A percentile compares a stretch with the other conserved stretches of the same genome.
These are phyloP conservation scores for Leccinellum albellum DNA, from an alignment of 768 basidiomycete species.

Conservation along the genomic window DNA sequence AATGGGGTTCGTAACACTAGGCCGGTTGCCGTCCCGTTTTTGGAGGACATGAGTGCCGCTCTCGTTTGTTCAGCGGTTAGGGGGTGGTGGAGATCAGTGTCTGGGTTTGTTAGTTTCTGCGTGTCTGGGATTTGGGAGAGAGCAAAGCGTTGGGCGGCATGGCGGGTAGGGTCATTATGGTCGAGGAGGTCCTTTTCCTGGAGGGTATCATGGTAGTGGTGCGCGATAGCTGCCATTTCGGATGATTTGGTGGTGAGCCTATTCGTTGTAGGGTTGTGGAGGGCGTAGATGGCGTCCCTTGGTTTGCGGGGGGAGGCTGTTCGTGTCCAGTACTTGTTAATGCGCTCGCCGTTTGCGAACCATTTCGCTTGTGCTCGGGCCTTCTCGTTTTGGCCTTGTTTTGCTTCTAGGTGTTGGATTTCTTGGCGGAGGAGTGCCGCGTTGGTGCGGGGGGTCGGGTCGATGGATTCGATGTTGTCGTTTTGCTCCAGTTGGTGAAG, in stretches of 20 bases:
- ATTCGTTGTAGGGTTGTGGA: constrained; percentile 1
- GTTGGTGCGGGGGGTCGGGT: background rate
- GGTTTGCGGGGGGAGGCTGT: constrained; percentile 6
- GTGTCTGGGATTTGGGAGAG: background rate
- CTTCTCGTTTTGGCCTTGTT: background rate
- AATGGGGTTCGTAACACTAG: no score
- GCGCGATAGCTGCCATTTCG: constrained; percentile 33
- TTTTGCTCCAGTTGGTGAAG: background rate
- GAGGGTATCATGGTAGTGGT: constrained; percentile 12
- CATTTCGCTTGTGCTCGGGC: background rate
- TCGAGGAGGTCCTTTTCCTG: constrained; percentile 9
- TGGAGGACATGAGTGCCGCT: background rate
- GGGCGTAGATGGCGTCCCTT: constrained; percentile 14
- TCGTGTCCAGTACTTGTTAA: constrained; percentile 21
- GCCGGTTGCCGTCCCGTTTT: background rate
- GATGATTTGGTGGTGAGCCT: background rate
- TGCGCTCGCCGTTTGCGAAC: background rate
- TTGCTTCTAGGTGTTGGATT: background rate
- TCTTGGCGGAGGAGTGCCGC: background rate
- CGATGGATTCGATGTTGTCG: background rate
- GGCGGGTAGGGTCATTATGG: background rate
- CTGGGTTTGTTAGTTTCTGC: background rate
- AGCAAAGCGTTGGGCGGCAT: background rate
- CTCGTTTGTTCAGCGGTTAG: constrained; percentile 4
- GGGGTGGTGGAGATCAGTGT: constrained; percentile 25